These are phyloP conservation scores for Fusarium brachygibbosum DNA, from an alignment of 2,329 filamentous ascomycete species.

Conservation along the genomic window DNA sequence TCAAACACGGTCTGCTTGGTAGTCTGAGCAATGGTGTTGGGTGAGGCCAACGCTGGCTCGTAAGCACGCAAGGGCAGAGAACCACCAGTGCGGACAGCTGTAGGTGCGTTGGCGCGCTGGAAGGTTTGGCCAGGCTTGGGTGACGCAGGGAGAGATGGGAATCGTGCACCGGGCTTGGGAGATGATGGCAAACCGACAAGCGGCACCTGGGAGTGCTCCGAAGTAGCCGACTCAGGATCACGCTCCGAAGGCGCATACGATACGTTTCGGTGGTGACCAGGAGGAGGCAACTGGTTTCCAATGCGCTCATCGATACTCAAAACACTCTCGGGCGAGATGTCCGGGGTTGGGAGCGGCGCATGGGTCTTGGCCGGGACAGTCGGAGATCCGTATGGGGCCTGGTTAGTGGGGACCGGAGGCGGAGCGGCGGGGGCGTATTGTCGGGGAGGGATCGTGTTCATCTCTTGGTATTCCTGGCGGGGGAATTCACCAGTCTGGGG, in stretches of 20 bases:
- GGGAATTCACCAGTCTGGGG: conserved; percentile 72
- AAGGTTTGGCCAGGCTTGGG: conserved; percentile 67
- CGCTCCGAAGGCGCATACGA: conserved; percentile 58
- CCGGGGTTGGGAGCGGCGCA: conserved; percentile 48
- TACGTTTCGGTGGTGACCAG: conserved; percentile 54
- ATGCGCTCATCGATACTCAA: conserved; percentile 70
- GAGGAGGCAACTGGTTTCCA: conserved; percentile 55
- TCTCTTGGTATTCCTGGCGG: conserved; percentile 67
- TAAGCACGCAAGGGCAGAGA: conserved; percentile 72
- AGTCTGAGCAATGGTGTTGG: conserved; percentile 60
- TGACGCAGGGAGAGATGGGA: conserved; percentile 61
- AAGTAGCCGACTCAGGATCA: conserved; percentile 66
- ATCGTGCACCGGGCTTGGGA: conserved; percentile 54
- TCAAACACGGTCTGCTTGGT: conserved; percentile 77
- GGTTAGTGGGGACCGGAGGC: conserved; percentile 67
- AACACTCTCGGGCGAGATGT: conserved; percentile 58
- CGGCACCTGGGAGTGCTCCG: conserved; percentile 64
- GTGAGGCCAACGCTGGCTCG: conserved; percentile 68
- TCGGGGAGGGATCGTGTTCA: conserved; percentile 69
- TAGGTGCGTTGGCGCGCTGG: conserved; percentile 63
- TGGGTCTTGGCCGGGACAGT: conserved; percentile 43
- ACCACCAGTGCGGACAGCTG: conserved; percentile 69
- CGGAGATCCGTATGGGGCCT: conserved; percentile 53
- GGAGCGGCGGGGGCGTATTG: conserved; percentile 70
- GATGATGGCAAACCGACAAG: conserved; percentile 66